Base-by-base conservation (phyloP, 805 yeast species). In the Pichia insulana region DNA sequence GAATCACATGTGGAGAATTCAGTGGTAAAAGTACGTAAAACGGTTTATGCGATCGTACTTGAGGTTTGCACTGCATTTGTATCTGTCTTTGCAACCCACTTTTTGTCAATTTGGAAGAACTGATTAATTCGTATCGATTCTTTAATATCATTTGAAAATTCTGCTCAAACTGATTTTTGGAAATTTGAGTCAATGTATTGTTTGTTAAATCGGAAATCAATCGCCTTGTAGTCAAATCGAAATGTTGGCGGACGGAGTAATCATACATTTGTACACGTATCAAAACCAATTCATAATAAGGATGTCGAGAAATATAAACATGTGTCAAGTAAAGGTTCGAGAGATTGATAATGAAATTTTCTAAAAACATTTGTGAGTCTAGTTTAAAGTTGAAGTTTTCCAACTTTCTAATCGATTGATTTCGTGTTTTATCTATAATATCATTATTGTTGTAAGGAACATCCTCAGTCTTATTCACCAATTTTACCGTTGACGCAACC, bases 191-290 rank as follows among this genome's bases (percentile, higher is more conserved):
- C 8, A 36, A 30, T n/a, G 39, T 16, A 4, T 17, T 12, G 17
- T 43, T 43, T 2, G 46, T 40, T n/a, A 43, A 9, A 30, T 39
- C 39, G 7, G 38, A 17, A 5, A 43, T 27, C 7, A 43, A 18
- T 4, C 28, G 20, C n/a, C 33, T 36, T 8, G 32, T 41, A 35
- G 20, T 30, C 3, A 22, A 27, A 17, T 37, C 36, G 5, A 2
- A 30, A 3, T 39, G 16, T 20, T 40, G 47, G 26, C 52, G 30
- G 36, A 50, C 54, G 2, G 57, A 57, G 8, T 62, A 57, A 46
- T 84, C 90, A 55, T 78, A 83, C 34, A 83, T 69, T 54, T 83
- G 94, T 18, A 84, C 67, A 38, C 94, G 59, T 8, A 82, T 67
- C 19, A 84, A 59, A 2, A 77, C 61, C 45, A 82, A 51, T 0